Percentiles rank a stretch among this genome's conserved stretches.
phyloP scores from a whole-genome alignment of 2,329 filamentous ascomycete species.

The Claviceps lovelessii region DNA sequence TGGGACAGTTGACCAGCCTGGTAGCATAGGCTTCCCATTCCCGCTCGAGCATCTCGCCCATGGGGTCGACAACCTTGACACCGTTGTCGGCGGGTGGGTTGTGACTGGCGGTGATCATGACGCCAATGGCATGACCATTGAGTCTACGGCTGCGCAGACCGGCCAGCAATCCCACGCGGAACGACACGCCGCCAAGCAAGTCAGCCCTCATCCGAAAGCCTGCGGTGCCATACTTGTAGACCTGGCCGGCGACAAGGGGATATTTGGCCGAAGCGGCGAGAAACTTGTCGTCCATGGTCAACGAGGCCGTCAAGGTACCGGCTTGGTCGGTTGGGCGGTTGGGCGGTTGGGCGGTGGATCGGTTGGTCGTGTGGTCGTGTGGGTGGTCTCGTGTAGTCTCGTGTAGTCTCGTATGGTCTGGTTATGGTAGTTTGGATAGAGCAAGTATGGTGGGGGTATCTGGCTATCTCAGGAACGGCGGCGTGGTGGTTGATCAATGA shows the following conservation, averaged over 20 bases:
- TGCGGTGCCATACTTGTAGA: conserved; percentile 52
- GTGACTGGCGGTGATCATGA: conserved; percentile 93
- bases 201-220: conserved; percentile 59
- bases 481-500: too few relatives aligned
- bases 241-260: conserved; percentile 39
- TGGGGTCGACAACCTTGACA: conserved; percentile 89
- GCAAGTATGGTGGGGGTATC: not conserved
- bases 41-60: conserved; percentile 95
- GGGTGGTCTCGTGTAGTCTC: too few relatives aligned
- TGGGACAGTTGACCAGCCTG: conserved; percentile 68
- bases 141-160: conserved; percentile 81
- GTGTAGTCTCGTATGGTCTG: too few relatives aligned
- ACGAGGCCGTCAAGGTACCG: not conserved
- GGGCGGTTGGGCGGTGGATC: too few relatives aligned
- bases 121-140: conserved; percentile 78
- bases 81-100: conserved; percentile 84
- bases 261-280: conserved; percentile 48
- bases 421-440: too few relatives aligned
- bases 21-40: conserved; percentile 90
- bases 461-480: too few relatives aligned
- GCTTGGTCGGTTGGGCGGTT: too few relatives aligned
- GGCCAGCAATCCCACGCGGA: conserved; percentile 80
- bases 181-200: conserved; percentile 81
- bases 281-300: conserved; percentile 39
- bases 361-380: too few relatives aligned